Percentiles rank a stretch among this genome's conserved stretches.
phyloP scores from a whole-genome alignment of 164 flowering plant species.

The Umbellularia californica region DNA sequence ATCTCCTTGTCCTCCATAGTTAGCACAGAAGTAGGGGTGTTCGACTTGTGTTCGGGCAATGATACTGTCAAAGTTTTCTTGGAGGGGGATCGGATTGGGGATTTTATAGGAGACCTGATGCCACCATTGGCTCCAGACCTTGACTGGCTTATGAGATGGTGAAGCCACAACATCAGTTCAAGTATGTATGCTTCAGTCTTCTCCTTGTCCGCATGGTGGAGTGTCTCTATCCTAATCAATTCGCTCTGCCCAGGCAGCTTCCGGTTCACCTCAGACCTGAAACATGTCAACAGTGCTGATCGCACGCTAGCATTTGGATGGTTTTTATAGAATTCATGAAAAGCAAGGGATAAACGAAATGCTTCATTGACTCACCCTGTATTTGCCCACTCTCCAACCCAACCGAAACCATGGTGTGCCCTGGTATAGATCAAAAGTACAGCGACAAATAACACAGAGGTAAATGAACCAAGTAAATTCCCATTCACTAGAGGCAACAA shows the following conservation, averaged over 20 bases:
- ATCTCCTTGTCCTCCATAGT: constrained; percentile 78
- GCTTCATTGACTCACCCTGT: constrained; percentile 58
- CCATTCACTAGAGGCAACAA: not conserved
- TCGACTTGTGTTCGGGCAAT: constrained; percentile 27
- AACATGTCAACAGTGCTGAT: constrained; percentile 2
- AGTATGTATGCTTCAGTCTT: constrained; percentile 81
- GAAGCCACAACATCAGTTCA: constrained; percentile 91
- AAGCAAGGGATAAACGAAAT: not conserved
- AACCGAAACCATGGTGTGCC: constrained; percentile 98
- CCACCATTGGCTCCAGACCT: constrained; percentile 42
- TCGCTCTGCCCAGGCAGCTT: constrained; percentile 64
- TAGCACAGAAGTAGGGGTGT: constrained; percentile 37
- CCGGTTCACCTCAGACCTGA: constrained; percentile 72
- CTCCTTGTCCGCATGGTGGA: constrained; percentile 91
- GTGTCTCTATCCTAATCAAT: constrained; percentile 73
- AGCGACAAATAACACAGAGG: not conserved
- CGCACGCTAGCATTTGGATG: not conserved
- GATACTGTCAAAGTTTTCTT: constrained; percentile 31
- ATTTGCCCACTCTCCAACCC: constrained; percentile 99
- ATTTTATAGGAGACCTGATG: constrained; percentile 68
- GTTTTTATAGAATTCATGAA: not conserved
- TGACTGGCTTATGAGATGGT: constrained; percentile 67
- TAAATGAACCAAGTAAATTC: not conserved
- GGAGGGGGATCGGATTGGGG: constrained; percentile 72
- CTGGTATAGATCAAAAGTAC: constrained; percentile 32